phyloP scores from a whole-genome alignment of 164 flowering plant species.

The Amborella trichopoda region DNA sequence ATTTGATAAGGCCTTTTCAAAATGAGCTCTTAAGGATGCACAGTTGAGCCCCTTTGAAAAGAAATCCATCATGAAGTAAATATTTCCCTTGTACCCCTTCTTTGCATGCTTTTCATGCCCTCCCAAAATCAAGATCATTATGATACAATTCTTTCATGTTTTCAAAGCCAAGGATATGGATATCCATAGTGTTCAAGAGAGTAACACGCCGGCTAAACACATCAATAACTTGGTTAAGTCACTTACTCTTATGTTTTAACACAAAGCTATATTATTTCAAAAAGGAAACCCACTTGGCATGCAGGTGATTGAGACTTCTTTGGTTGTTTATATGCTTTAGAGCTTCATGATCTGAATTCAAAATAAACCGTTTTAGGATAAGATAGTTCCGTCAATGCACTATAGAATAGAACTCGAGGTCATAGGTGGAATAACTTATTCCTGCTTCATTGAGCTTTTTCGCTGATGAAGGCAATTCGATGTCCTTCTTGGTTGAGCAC shows the following conservation, averaged over 20 bases:
- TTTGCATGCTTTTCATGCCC: too few species aligned
- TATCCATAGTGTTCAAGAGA: not conserved
- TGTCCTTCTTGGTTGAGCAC: not conserved
- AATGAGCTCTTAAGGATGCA: too few species aligned
- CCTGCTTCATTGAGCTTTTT: not conserved
- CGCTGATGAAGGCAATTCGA: not conserved
- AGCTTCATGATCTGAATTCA: not conserved
- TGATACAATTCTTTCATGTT: not conserved
- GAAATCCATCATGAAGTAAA: too few species aligned
- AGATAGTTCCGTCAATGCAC: slow-evolving; percentile 1
- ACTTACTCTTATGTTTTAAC: not conserved
- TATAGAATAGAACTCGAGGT: slow-evolving; percentile 3
- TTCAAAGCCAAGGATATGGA: slow-evolving; percentile 1
- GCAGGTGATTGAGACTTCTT: not conserved
- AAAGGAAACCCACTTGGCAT: slow-evolving; percentile 2
- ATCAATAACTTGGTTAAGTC: not conserved
- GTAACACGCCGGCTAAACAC: not conserved
- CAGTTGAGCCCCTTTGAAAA: too few species aligned
- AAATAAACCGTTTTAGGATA: not conserved
- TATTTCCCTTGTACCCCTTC: too few species aligned
- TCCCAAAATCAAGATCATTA: not conserved
- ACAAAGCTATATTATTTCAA: not conserved
- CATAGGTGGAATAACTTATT: slow-evolving; percentile 1
- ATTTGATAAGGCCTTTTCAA: too few species aligned
- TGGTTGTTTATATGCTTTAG: not conserved